Percentiles rank a stretch among this genome's conserved stretches.
These are phyloP conservation scores for Diaporthe citriasiana DNA, from an alignment of 2,329 filamentous ascomycete species.

Conservation along the genomic window DNA sequence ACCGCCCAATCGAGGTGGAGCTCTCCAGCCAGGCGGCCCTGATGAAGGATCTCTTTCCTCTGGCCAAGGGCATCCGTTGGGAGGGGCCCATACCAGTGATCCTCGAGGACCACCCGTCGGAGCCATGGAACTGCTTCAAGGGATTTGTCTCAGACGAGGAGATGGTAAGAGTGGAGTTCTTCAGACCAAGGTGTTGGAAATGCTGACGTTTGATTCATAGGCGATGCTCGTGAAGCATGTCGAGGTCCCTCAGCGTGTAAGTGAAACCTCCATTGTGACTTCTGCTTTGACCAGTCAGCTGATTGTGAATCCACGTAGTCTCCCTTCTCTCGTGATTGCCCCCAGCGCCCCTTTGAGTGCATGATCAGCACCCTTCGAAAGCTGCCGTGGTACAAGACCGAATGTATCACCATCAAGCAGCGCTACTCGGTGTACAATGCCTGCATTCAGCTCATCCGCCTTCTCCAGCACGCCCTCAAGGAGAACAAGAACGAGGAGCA, in stretches of 20 bases:
- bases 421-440: slow-evolving; percentile 67
- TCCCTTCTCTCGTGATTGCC: slow-evolving; percentile 71
- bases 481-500: slow-evolving; percentile 57
- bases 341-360: slow-evolving; percentile 75
- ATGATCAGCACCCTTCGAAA: slow-evolving; percentile 75
- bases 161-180: slow-evolving; percentile 54
- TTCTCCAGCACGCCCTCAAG: slow-evolving; percentile 60
- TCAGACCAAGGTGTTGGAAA: background rate
- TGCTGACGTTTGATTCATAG: slow-evolving; percentile 1
- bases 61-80: slow-evolving; percentile 70
- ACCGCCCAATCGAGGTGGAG: slow-evolving; percentile 69
- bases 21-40: slow-evolving; percentile 69
- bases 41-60: slow-evolving; percentile 74
- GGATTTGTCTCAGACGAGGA: slow-evolving; percentile 74
- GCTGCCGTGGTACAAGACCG: slow-evolving; percentile 73
- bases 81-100: slow-evolving; percentile 60
- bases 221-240: slow-evolving; percentile 74
- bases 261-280: slow-evolving; percentile 49
- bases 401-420: slow-evolving; percentile 70
- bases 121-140: slow-evolving; percentile 68
- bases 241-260: slow-evolving; percentile 72
- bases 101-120: slow-evolving; percentile 51
- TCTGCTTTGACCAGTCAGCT: slow-evolving; percentile 32
- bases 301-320: slow-evolving; percentile 57
- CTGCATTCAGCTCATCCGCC: slow-evolving; percentile 62